Evolutionary conservation across 805 yeast species (phyloP), one percentile per base, ranked within the genome.

Genomic region (Jamesozyma gamospora): DNA sequence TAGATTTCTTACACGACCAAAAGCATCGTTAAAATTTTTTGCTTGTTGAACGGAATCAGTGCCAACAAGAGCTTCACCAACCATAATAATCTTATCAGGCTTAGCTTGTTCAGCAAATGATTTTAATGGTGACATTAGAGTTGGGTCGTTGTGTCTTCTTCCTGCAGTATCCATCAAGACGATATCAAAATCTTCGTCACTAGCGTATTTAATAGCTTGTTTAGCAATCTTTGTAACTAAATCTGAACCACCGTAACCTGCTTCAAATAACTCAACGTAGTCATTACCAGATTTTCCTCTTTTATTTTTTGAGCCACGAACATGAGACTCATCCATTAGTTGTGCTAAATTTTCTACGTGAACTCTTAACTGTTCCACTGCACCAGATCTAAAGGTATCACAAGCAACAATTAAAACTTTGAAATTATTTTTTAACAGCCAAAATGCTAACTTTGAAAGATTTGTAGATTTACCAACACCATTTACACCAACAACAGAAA

Each of bases 401-500:
- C 97, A 90, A 0, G 98, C 98, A 17, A 95, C 94, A 51, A 90
- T 82, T 38, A 90, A 69, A 1, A 90, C 95, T 48, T 74, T 77
- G 58, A 84, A 71, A 55, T 90, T 78, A 60, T 92, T 90, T 55
- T 92, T 96, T 41, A 90, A 64, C 38, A 90, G 70, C 98, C 98
- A 90, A 60, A 84, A 90, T 2, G 96, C 97, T 38, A 90, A 65
- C 61, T 90, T 90, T 19, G 97, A 92, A 45, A 90, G 67, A 55
- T 90, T 92, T 2, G 98, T 90, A 0, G 97, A 90, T 61, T 90
- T 90, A 12, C 98, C 98, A 31, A 90, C 98, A 34, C 98, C 98
- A 60, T 90, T 90, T 16, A 90, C 98, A 32, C 98, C 98, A 19
- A 90, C 97, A 17, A 90, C 90, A 1, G 96, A 87, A 41, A 90